phyloP scores from a whole-genome alignment of 1,139 yeast species.

The Wickerhamomyces sp. region DNA sequence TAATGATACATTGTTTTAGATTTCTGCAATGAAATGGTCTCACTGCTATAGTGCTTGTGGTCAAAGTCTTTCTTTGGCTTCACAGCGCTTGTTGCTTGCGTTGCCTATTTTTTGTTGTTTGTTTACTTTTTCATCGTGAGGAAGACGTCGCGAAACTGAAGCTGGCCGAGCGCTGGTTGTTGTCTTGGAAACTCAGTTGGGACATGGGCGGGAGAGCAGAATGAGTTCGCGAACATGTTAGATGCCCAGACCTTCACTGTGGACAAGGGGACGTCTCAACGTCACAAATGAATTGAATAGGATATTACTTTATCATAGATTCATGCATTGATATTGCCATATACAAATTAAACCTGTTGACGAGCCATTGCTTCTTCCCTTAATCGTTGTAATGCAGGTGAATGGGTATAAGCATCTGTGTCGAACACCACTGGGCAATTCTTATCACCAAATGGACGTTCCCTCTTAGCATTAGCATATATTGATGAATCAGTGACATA shows the following conservation, averaged over 20 bases:
- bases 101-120: neutral
- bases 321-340: too few species aligned
- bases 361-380: conserved; percentile 25
- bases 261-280: too few species aligned
- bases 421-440: conserved; percentile 57
- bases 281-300: too few species aligned
- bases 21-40: too few species aligned
- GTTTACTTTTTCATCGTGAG: neutral
- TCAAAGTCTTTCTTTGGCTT: too few species aligned
- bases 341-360: conserved; percentile 9
- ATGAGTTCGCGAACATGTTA: too few species aligned
- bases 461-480: conserved; percentile 36
- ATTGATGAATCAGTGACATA: conserved; percentile 36
- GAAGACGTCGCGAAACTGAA: neutral
- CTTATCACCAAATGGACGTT: conserved; percentile 46
- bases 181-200: too few species aligned
- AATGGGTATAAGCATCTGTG: conserved; percentile 33
- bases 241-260: too few species aligned
- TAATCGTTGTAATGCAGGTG: conserved; percentile 27
- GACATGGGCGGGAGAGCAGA: too few species aligned
- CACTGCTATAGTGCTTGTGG: too few species aligned
- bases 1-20: conserved; percentile 13
- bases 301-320: too few species aligned
- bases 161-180: too few species aligned
- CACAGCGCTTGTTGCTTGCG: neutral